Percentiles rank a stretch among this genome's conserved stretches.
Evolutionary conservation across 2,329 filamentous ascomycete genomes (phyloP).

Genomic region (Aureobasidium sp.): DNA sequence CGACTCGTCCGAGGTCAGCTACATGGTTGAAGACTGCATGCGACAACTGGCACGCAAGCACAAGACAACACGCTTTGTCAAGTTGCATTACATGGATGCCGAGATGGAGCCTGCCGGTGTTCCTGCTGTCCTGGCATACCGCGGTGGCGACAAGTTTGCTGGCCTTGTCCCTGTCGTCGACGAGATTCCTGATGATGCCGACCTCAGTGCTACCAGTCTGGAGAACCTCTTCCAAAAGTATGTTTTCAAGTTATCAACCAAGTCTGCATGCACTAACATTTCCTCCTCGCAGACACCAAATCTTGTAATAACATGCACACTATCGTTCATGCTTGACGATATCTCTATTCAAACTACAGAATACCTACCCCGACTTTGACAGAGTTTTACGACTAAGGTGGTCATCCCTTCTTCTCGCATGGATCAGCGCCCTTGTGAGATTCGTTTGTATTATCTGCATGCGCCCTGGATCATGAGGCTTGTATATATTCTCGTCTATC

Average conservation of each 20-base stretch:
- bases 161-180: slow-evolving; percentile 81
- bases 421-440: background rate
- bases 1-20: slow-evolving; percentile 73
- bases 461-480: background rate
- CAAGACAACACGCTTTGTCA: slow-evolving; percentile 74
- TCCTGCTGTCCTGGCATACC: slow-evolving; percentile 83
- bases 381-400: background rate
- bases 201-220: slow-evolving; percentile 46
- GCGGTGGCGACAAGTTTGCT: slow-evolving; percentile 81
- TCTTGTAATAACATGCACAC: slow-evolving; percentile 7
- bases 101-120: slow-evolving; percentile 88
- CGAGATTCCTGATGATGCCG: slow-evolving; percentile 63
- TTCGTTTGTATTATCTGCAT: background rate
- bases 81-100: slow-evolving; percentile 83
- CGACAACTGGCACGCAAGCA: slow-evolving; percentile 65
- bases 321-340: background rate
- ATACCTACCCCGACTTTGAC: background rate
- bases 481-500: background rate
- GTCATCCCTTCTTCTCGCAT: background rate
- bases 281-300: slow-evolving; percentile 14
- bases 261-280: background rate
- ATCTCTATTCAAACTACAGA: background rate
- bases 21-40: slow-evolving; percentile 71
- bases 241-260: too few species aligned
- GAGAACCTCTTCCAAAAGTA: slow-evolving; percentile 53